Evolutionary conservation across 108 stramenopile species (phyloP).

Genomic region (Ochromonas danica): DNA sequence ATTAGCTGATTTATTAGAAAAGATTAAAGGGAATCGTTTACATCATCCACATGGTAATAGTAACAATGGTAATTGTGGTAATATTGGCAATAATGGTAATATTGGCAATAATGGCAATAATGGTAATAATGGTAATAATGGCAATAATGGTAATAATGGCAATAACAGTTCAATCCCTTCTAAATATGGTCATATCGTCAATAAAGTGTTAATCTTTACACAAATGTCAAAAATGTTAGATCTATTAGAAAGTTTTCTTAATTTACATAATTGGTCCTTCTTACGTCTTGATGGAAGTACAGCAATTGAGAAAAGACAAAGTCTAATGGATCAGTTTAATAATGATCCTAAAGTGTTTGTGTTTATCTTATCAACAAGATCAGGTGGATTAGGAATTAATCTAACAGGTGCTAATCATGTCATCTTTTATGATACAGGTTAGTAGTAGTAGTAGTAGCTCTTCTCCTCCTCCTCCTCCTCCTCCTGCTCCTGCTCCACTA

Average conservation of each 20-base stretch:
- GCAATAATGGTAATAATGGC: neutral
- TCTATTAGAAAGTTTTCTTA: slow-evolving; percentile 66
- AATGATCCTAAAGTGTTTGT: slow-evolving; percentile 53
- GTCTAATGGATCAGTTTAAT: slow-evolving; percentile 57
- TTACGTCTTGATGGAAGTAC: slow-evolving; percentile 65
- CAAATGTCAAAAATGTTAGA: slow-evolving; percentile 70
- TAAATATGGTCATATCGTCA: too few species aligned
- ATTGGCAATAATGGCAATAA: too few species aligned
- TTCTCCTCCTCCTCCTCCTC: neutral
- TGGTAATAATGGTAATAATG: slow-evolving; percentile 64
- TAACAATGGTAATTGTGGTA: too few species aligned
- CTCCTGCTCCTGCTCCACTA: slow-evolving; percentile 3
- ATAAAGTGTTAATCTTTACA: slow-evolving; percentile 53
- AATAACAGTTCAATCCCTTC: slow-evolving; percentile 25
- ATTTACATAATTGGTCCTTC: slow-evolving; percentile 58
- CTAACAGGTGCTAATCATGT: slow-evolving; percentile 64
- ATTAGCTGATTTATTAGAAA: slow-evolving; percentile 76
- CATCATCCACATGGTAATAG: too few species aligned
- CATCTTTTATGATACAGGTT: neutral
- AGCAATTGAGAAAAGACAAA: slow-evolving; percentile 41
- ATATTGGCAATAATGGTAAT: too few species aligned
- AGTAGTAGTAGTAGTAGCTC: neutral
- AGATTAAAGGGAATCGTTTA: slow-evolving; percentile 59
- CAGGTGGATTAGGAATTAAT: slow-evolving; percentile 65
- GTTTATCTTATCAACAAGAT: slow-evolving; percentile 61